Percentiles rank a stretch among this genome's conserved stretches.
Conservation (phyloP, 164 flowering plant genomes). For the Vitis vinifera region DNA sequence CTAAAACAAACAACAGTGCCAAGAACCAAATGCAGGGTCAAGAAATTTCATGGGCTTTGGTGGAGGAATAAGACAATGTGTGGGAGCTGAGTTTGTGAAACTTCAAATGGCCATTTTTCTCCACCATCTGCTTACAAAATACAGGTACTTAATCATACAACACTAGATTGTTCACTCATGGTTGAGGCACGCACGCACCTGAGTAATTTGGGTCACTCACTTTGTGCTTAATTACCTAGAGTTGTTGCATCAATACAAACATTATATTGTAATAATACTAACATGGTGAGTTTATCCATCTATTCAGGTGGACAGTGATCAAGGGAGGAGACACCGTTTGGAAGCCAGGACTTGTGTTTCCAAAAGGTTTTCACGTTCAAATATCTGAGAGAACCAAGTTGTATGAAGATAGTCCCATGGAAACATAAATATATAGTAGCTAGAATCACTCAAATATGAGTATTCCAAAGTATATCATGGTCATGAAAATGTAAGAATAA, state of each 20-base stretch:
- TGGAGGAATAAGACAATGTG: slow-evolving; percentile 73
- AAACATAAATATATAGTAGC: too few relatives aligned
- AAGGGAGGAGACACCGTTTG: slow-evolving; percentile 78
- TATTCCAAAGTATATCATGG: too few relatives aligned
- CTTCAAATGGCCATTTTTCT: slow-evolving; percentile 71
- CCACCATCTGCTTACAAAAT: slow-evolving; percentile 59
- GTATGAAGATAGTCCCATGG: too few relatives aligned
- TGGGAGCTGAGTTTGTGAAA: slow-evolving; percentile 66
- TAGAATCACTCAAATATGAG: too few relatives aligned
- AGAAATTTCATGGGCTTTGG: slow-evolving; percentile 79
- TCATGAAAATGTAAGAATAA: too few relatives aligned
- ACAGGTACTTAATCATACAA: slow-evolving; percentile 34
- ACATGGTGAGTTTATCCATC: too few relatives aligned
- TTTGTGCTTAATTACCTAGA: slow-evolving; percentile 12
- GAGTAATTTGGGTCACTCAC: neutral
- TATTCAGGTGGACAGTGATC: slow-evolving; percentile 59
- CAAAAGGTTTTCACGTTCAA: slow-evolving; percentile 69
- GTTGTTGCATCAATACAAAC: too few relatives aligned
- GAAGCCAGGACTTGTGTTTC: slow-evolving; percentile 88
- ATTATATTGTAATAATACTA: too few relatives aligned
- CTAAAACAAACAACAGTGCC: slow-evolving; percentile 25
- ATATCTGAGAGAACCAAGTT: slow-evolving; percentile 33
- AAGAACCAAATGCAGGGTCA: slow-evolving; percentile 38
- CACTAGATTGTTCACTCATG: too few relatives aligned
- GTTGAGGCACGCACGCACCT: too few relatives aligned